Percentiles rank a stretch among this genome's conserved stretches.
Evolutionary conservation across 1,139 yeast genomes (phyloP).

Genomic region (Kodamaea suecica): DNA sequence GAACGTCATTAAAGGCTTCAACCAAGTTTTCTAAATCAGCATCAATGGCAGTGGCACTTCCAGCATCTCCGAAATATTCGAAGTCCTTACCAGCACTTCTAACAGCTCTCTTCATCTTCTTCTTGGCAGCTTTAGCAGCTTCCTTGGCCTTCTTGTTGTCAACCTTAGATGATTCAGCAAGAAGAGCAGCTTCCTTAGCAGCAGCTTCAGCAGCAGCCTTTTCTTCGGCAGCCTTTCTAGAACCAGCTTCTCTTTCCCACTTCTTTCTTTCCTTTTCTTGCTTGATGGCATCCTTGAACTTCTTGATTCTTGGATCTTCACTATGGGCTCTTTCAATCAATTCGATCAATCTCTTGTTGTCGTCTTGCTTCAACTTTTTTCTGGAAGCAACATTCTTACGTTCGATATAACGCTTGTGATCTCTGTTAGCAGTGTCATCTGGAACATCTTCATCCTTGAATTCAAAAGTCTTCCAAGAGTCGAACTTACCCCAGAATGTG

Average conservation of each 20-base stretch:
- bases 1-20: constrained; percentile 74
- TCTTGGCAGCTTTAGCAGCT: constrained; percentile 94
- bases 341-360: constrained; percentile 84
- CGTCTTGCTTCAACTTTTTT: constrained; percentile 97
- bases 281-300: constrained; percentile 92
- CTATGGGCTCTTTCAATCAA: constrained; percentile 82
- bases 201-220: constrained; percentile 81
- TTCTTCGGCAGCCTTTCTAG: constrained; percentile 92
- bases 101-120: constrained; percentile 94
- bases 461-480: constrained; percentile 98
- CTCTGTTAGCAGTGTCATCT: constrained; percentile 98
- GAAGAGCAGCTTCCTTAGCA: constrained; percentile 75
- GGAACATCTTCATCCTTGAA: constrained; percentile 99
- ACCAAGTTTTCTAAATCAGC: constrained; percentile 76
- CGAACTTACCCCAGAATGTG: constrained; percentile 90
- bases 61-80: constrained; percentile 79
- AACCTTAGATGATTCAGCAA: constrained; percentile 64
- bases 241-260: constrained; percentile 98
- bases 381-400: constrained; percentile 96
- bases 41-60: constrained; percentile 63
- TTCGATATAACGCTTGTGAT: constrained; percentile 97
- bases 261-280: constrained; percentile 91
- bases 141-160: constrained; percentile 88
- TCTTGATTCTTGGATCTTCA: constrained; percentile 92
- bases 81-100: constrained; percentile 82